Percentiles rank a stretch among this genome's conserved stretches.
These are phyloP conservation scores for Coemansia sp. DNA, from an alignment of 192 early-diverging fungal species.

Conservation along the genomic window DNA sequence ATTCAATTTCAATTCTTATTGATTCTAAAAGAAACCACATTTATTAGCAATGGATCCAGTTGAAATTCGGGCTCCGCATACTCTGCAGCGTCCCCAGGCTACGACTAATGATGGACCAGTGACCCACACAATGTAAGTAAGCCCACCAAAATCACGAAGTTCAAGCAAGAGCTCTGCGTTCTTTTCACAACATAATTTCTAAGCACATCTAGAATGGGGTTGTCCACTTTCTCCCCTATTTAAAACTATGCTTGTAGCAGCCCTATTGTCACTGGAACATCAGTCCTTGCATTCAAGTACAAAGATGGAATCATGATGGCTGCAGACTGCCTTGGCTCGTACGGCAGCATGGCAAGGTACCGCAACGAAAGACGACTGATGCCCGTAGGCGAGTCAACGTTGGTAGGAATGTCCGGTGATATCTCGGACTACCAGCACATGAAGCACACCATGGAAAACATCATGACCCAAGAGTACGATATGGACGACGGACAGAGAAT, in stretches of 20 bases:
- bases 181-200: not conserved
- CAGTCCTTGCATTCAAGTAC: conserved; percentile 91
- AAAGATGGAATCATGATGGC: conserved; percentile 97
- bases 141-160: not conserved
- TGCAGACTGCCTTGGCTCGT: conserved; percentile 93
- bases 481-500: conserved; percentile 87
- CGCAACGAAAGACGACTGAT: conserved; percentile 83
- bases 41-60: conserved; percentile 29
- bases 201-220: too few species aligned
- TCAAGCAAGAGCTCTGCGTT: not conserved
- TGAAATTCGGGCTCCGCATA: conserved; percentile 33
- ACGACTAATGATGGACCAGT: conserved; percentile 48
- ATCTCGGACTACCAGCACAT: conserved; percentile 93
- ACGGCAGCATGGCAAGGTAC: conserved; percentile 91
- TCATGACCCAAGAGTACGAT: conserved; percentile 85
- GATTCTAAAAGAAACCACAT: not conserved
- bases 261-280: conserved; percentile 92
- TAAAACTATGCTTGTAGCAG: too few species aligned
- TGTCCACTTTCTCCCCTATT: too few species aligned
- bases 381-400: conserved; percentile 78
- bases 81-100: conserved; percentile 34
- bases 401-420: conserved; percentile 90
- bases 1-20: too few species aligned
- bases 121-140: conserved; percentile 61
- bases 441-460: conserved; percentile 75